phyloP scores from a whole-genome alignment of 768 basidiomycete genomes.

The Phylloporus sp. region DNA sequence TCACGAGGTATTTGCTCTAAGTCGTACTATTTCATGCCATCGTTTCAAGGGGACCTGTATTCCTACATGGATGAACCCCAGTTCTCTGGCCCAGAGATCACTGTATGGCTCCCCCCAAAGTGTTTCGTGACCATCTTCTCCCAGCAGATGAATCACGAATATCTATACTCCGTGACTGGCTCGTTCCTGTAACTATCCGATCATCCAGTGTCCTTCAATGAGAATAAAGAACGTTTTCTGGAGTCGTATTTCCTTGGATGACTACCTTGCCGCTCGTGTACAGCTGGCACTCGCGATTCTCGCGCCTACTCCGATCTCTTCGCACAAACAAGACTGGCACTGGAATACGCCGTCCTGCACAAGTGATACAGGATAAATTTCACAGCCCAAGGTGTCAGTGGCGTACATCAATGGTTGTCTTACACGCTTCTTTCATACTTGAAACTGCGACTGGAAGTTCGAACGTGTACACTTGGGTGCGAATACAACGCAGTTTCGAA shows the following conservation, averaged over 20 bases:
- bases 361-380: slow-evolving; percentile 1
- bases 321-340: slow-evolving; percentile 2
- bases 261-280: neutral
- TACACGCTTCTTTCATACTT: slow-evolving; percentile 14
- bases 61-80: too few species aligned
- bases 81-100: neutral
- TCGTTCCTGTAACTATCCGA: too few species aligned
- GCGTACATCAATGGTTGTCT: slow-evolving; percentile 4
- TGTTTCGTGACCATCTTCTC: neutral
- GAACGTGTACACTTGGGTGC: slow-evolving; percentile 5
- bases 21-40: too few species aligned
- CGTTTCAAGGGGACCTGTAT: too few species aligned
- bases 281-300: neutral
- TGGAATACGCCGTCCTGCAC: neutral
- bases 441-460: slow-evolving; percentile 2
- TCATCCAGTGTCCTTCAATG: too few species aligned
- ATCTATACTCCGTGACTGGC: too few species aligned
- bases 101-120: neutral
- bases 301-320: neutral
- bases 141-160: neutral
- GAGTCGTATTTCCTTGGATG: too few species aligned
- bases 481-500: neutral
- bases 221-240: too few species aligned
- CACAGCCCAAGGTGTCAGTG: neutral
- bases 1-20: too few species aligned